These are phyloP conservation scores for Paraphaeosphaeria minitans DNA, from an alignment of 2,329 filamentous ascomycete species.

Conservation along the genomic window DNA sequence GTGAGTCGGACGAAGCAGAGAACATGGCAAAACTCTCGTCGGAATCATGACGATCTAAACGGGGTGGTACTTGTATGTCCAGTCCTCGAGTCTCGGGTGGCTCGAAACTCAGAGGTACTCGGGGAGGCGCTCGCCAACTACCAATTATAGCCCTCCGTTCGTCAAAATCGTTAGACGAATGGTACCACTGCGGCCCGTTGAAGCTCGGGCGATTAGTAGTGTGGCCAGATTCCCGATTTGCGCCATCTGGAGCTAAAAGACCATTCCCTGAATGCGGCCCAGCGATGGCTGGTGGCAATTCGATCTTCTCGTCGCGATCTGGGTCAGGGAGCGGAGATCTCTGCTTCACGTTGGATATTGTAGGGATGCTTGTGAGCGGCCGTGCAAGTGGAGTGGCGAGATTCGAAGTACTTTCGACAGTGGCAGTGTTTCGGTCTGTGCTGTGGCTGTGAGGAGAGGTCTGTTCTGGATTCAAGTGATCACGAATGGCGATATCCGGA, in stretches of 20 bases:
- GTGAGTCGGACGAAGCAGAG: conserved; percentile 65
- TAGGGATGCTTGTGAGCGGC: conserved; percentile 38
- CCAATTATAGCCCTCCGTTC: conserved; percentile 46
- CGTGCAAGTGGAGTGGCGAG: conserved; percentile 61
- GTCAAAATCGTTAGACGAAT: conserved; percentile 41
- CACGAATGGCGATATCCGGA: conserved; percentile 40
- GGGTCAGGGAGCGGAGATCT: conserved; percentile 37
- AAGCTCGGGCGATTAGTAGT: conserved; percentile 26
- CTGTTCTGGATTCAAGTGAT: conserved; percentile 39
- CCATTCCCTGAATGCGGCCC: conserved; percentile 23
- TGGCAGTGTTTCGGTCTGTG: conserved; percentile 35
- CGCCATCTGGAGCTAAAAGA: conserved; percentile 11
- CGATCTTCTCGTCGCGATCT: conserved; percentile 44
- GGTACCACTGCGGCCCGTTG: conserved; percentile 41
- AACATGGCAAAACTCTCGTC: conserved; percentile 69
- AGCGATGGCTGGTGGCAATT: conserved; percentile 43
- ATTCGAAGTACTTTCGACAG: conserved; percentile 58
- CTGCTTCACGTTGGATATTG: conserved; percentile 10
- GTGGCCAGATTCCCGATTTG: conserved; percentile 14
- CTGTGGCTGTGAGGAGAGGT: conserved; percentile 27
- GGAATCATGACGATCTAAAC: conserved; percentile 59
- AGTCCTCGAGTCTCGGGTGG: conserved; percentile 44
- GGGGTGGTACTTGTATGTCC: conserved; percentile 42
- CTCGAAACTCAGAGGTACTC: conserved; percentile 57
- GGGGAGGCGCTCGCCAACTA: conserved; percentile 57